A percentile compares a stretch with the other conserved stretches of the same genome.
Conservation (phyloP, 2,329 filamentous ascomycete genomes). For the Didymella pinodella region DNA sequence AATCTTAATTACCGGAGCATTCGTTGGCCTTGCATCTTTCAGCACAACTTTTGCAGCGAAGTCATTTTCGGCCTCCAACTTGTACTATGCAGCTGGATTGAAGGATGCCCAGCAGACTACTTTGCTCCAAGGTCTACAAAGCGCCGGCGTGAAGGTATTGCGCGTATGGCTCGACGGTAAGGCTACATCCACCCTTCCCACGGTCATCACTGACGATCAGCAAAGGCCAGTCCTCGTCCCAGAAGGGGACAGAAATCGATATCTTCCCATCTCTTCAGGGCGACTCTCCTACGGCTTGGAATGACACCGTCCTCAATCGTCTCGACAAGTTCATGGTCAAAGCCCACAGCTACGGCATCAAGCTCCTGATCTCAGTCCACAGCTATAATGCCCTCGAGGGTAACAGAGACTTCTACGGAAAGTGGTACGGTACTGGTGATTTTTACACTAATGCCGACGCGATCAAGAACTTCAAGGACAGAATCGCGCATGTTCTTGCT, state of each 20-base stretch:
- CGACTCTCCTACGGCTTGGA: conserved; percentile 15
- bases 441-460: conserved; percentile 24
- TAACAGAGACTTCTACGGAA: conserved; percentile 24
- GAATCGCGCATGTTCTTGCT: conserved; percentile 19
- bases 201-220: neutral
- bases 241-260: conserved; percentile 22
- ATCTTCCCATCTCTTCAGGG: conserved; percentile 10
- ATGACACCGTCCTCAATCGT: conserved; percentile 21
- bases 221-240: conserved; percentile 15
- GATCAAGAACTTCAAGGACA: conserved; percentile 19
- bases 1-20: conserved; percentile 1
- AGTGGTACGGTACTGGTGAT: conserved; percentile 25
- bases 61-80: conserved; percentile 17
- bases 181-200: neutral
- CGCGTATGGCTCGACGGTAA: conserved; percentile 21
- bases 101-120: conserved; percentile 11
- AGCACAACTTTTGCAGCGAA: conserved; percentile 10
- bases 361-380: conserved; percentile 21
- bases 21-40: conserved; percentile 11
- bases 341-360: conserved; percentile 23
- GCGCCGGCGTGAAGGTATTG: conserved; percentile 19
- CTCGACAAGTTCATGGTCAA: conserved; percentile 24
- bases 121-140: conserved; percentile 13
- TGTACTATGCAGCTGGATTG: conserved; percentile 19
- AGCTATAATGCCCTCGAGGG: conserved; percentile 24